Base-by-base conservation (phyloP, 495 filamentous ascomycete genomes). In the Daldinia caldariorum region DNA sequence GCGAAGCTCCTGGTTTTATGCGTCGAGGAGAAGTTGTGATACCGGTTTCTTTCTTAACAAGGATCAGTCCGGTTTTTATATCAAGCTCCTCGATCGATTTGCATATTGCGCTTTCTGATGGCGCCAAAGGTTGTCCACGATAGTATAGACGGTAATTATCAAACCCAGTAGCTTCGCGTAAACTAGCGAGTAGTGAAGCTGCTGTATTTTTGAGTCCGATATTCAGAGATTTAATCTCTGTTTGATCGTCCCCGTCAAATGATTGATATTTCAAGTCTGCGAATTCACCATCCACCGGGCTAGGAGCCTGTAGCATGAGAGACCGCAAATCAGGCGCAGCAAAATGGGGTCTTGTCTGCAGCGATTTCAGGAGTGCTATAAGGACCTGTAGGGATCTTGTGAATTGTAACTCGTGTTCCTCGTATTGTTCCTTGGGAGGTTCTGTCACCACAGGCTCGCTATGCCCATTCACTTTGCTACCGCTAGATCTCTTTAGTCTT, bases 191-290 rank as follows among this genome's bases (percentile, higher is more conserved):
- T 6, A 96, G 79, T 7, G 90, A 89, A 3, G 85, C 83, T 6
- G 87, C 86, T 0, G 90, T 94, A 55, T 92, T 93, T n/a, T 84
- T 83, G 56, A 84, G 86, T 5, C 90, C 91, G 62, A 91, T 90
- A 58, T 77, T 82, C 51, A 91, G 80, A 2, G 79, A 82, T 67
- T 81, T 83, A 29, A 92, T 84, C 58, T 83, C 84, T 0, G 85
- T 88, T 51, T 83, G 81, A 8, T 77, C 77, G 26, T 83, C 78
- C 20, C 87, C 89, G 75, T 90, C 84, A 71, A 92, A 91, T 2
- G 86, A 85, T 76, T 95, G 92, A 76, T 91, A 97, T 37, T 85
- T 88, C 26, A 97, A 81, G 14, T 85, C 84, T 3, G 94, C 80
- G 10, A 84, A 77, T 3, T 91, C 86, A 1, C 91, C 91, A 18